Evolutionary conservation across 257 asterid species (phyloP), one percentile per base, ranked within the genome.

Genomic region (Capsicum pubescens): DNA sequence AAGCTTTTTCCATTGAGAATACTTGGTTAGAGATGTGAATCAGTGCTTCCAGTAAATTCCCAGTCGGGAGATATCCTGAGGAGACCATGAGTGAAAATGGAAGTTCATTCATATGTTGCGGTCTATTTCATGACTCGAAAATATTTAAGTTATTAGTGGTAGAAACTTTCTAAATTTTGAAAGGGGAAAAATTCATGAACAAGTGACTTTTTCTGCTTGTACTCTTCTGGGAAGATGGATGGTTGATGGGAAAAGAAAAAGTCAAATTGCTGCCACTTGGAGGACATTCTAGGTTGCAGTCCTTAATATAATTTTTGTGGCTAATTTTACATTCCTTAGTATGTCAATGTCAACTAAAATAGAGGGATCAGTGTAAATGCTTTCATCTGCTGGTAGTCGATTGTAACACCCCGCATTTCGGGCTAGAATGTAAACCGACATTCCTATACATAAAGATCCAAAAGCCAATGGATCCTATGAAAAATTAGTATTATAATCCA

Each of bases 221-320:
- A 82, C 72, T 86, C 58, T 83, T 82, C 12, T 63, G 86, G 77
- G 64, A 83, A 78, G 86, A 72, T 56, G 84, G 89, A 63, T 84
- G 83, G 82, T 72, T 50, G 86, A 85, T 83, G 84, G 87, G 84
- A 84, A 87, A 87, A 80, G 87, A 54, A 52, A 85, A 87, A 52
- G 57, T 89, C 92, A 84, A 60, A 72, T 36, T 84, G 89, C 90
- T 92, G 96, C 98, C 98, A 95, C 78, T 89, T 93, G 98, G 98
- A 90, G 90, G 89, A 83, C 88, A 80, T 79, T 84, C 85, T 74
- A 87, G 93, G 90, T 91, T 89, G 93, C 93, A 82, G 82, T 66
- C 63, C 52, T 79, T 58, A 84, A 83, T 81, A 82, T 79, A 54
- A 80, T n/a, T 60, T 83, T 74, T 63, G 6, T 79, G 57, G 60